Base-by-base conservation (phyloP, 2,329 filamentous ascomycete genomes). In the Sporothrix protearum region DNA sequence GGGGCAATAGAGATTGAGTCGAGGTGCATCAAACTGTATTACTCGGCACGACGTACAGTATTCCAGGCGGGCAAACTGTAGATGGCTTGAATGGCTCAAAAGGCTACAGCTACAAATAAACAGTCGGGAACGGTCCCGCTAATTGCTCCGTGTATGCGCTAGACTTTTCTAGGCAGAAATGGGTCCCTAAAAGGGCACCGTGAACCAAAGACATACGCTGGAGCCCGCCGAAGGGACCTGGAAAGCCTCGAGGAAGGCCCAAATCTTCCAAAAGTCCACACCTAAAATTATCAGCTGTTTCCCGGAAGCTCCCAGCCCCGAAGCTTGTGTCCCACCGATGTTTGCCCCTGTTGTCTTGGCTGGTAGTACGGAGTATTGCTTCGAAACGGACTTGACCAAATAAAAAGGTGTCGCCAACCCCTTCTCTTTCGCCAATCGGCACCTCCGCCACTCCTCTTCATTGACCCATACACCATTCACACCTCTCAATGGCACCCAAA, bases 401-500 rank as follows among this genome's bases (percentile, higher is more conserved):
- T 28, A 64, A 42, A 45, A 33, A 19, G n/a, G 59, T 64, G 36
- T 25, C n/a, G 9, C 9, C 22, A 9, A 7, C 22, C 59, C 12
- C 12, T 28, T 45, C n/a, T 19, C 33, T 28, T 12, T 28, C 36
- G 59, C 57, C 10, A 45, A 45, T 28, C 28, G 59, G 45, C 59
- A 42, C 59, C 36, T 25, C 59, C 59, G 19, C 59, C 19, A 22
- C 36, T 25, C 59, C 5, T 19, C 59, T 1, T 8, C 36, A 28
- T 7, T 10, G 3, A 16, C 6, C 28, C 36, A 9, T 12, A 25
- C 36, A 42, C 36, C 12, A 8, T 10, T 14, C 9, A 36, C n/a
- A 5, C 10, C 28, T 42, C 61, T 3, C 47, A 68, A 72, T 73
- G 73, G 68, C 72, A 9, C n/a, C 63, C 1, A 73, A 70, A 36